phyloP scores from a whole-genome alignment of 345 rosid species.

The Ceriops zippeliana region DNA sequence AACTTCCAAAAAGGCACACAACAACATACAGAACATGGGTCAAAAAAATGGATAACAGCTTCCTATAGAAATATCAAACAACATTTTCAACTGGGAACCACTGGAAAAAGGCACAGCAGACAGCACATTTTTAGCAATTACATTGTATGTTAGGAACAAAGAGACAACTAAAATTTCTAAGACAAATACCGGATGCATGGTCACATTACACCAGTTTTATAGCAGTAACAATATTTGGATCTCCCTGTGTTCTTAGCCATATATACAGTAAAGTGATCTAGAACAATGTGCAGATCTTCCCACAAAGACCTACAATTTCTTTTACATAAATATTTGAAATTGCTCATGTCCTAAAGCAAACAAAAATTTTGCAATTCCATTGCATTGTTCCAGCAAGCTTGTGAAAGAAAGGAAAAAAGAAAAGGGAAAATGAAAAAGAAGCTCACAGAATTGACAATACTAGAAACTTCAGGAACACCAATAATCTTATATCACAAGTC shows the following conservation, averaged over 20 bases:
- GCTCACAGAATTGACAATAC: background rate
- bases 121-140: background rate
- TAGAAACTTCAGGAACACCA: background rate
- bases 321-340: background rate
- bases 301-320: background rate
- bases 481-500: background rate
- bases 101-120: background rate
- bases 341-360: background rate
- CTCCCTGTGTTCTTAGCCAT: no score
- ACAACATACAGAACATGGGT: background rate
- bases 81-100: background rate
- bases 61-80: background rate
- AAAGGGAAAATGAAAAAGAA: background rate
- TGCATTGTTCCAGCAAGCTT: background rate
- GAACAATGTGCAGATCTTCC: background rate
- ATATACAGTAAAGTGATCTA: no score
- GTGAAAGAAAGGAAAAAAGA: no score
- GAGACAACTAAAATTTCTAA: constrained; percentile 1
- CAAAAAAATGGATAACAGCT: background rate
- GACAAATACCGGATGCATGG: background rate
- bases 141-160: background rate
- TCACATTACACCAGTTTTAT: background rate
- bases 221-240: no score
- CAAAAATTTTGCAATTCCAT: background rate
- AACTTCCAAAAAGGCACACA: background rate